Percentiles rank a stretch among this genome's conserved stretches.
Evolutionary conservation across 371 early-diverging fungal genomes (phyloP).

Genomic region (Quaeritorhiza haematococci): DNA sequence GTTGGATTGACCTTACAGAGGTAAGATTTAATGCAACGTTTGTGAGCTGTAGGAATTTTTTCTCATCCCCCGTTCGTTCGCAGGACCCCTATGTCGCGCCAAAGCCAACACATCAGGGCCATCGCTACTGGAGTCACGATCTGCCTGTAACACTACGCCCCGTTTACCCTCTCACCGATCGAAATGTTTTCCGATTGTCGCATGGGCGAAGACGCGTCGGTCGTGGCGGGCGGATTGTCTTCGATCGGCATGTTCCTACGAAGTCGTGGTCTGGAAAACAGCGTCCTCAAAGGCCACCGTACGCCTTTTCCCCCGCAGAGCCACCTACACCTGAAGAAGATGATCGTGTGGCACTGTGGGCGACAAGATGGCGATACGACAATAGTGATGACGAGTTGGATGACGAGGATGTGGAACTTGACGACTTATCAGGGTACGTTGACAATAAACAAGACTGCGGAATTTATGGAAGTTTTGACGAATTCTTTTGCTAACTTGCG

Average conservation of each 20-base stretch:
- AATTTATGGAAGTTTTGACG: too few relatives aligned
- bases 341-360: conserved; percentile 3
- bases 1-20: conserved; percentile 38
- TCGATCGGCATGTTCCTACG: conserved; percentile 32
- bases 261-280: background rate
- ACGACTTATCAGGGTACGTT: conserved; percentile 21
- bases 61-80: too few relatives aligned
- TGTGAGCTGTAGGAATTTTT: too few relatives aligned
- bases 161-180: too few relatives aligned
- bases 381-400: conserved; percentile 30
- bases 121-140: conserved; percentile 11
- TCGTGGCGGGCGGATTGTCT: conserved; percentile 36
- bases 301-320: background rate
- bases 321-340: background rate
- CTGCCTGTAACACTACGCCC: background rate
- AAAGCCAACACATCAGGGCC: background rate
- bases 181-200: background rate
- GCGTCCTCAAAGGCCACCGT: background rate
- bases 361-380: conserved; percentile 5
- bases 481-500: background rate
- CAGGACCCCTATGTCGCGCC: too few relatives aligned
- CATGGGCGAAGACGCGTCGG: conserved; percentile 34
- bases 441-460: too few relatives aligned
- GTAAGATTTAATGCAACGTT: too few relatives aligned
- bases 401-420: conserved; percentile 16